A percentile compares a stretch with the other conserved stretches of the same genome.
Conservation (phyloP, 2,329 filamentous ascomycete species). For the Alternaria conjuncta region DNA sequence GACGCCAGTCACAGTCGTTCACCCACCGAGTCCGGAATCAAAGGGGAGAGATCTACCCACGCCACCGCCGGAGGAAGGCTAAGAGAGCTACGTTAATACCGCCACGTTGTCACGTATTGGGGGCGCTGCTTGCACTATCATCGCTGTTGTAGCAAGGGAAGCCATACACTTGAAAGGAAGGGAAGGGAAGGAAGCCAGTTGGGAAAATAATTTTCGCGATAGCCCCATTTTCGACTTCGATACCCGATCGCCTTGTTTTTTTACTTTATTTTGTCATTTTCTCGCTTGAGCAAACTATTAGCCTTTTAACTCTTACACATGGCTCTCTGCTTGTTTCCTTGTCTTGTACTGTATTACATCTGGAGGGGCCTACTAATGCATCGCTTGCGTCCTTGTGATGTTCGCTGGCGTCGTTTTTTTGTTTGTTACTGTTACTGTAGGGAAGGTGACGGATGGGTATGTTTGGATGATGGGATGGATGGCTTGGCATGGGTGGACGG, state of each 20-base stretch:
- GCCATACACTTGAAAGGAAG: neutral
- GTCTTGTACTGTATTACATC: neutral
- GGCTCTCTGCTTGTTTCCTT: neutral
- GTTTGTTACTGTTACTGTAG: neutral
- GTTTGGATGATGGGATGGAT: neutral
- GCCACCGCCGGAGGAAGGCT: conserved; percentile 34
- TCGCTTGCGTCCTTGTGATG: neutral
- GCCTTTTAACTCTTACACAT: neutral
- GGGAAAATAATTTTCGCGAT: neutral
- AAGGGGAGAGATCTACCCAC: conserved; percentile 38
- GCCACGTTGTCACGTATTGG: neutral
- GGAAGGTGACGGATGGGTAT: neutral
- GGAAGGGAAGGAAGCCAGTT: neutral
- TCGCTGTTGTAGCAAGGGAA: neutral
- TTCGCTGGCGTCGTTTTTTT: neutral
- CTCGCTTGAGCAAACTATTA: neutral
- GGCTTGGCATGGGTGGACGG: neutral
- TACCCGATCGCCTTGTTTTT: conserved; percentile 8
- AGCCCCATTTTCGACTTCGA: conserved; percentile 6
- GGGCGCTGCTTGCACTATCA: neutral
- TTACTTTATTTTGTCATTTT: neutral
- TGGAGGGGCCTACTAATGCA: neutral
- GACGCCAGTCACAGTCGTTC: conserved; percentile 46
- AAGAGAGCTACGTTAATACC: neutral
- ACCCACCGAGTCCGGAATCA: conserved; percentile 46